Base-by-base conservation (phyloP, 305 asterid genomes). In the Lippia alba region DNA sequence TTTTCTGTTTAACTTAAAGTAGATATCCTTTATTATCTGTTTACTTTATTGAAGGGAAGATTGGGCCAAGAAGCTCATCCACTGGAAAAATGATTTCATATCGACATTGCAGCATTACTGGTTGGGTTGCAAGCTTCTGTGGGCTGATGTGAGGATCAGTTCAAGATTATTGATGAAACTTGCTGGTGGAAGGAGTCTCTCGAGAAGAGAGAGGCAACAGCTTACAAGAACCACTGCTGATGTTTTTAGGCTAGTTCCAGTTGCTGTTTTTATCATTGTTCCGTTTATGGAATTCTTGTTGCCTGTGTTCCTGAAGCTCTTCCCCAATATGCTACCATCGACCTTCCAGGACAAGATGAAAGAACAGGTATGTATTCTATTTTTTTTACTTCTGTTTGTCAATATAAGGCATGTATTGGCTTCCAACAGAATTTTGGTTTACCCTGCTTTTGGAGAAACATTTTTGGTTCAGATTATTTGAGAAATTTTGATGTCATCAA, bases 301-400 rank as follows among this genome's bases (percentile, higher is more conserved):
- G 69, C 98, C 98, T n/a, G 97, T 93, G 51, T 84, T 85, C 83
- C 84, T 93, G 79, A 90, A 90, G 79, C 75, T 93, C 82, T 93
- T 93, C 63, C 98, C 98, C 50, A 93, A 93, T 84, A 91, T 93
- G 98, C 80, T 93, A 69, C 98, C 98, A 8, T 93, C 98, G 49
- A 91, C 96, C 73, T 93, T 93, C 84, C 96, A 93, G 84, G 96
- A 93, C 86, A 89, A 93, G 91, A 89, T 91, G 98, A 93, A 93
- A 81, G 97, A 93, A 79, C 86, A 93, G 97, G 98, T 90, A 83
- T 56, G 81, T 49, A 64, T 48, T 70, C 72, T 30, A 57, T 11
- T 14, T 70, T 18, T 65, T 12, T 54, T 15, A 6, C 36, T 15
- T 74, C 19, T 24, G 60, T 24, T 14, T 39, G 66, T 50, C 3